A percentile compares a stretch with the other conserved stretches of the same genome.
Conservation (phyloP, 306 rosid species). For the Luffa acutangula region DNA sequence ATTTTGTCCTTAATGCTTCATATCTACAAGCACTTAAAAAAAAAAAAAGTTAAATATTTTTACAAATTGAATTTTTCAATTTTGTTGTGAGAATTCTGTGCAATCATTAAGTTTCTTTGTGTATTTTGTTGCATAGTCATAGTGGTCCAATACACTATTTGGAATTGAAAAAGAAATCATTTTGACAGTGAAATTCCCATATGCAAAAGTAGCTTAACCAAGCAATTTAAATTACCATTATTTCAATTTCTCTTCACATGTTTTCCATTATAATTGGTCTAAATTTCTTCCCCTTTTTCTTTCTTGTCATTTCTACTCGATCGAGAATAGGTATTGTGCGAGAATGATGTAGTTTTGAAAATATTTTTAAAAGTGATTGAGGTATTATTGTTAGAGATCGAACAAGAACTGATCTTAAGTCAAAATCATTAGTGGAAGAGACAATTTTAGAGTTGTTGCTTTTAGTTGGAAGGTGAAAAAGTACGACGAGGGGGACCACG, state of each 20-base stretch:
- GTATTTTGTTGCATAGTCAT: neutral
- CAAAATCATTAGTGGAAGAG: neutral
- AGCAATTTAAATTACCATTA: neutral
- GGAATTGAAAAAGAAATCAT: neutral
- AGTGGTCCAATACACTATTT: constrained; percentile 3
- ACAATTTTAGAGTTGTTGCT: neutral
- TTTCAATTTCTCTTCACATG: neutral
- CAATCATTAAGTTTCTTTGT: neutral
- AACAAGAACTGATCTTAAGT: no score
- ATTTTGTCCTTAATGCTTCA: constrained; percentile 1
- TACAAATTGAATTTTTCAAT: neutral
- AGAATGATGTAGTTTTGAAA: no score
- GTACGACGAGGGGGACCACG: no score
- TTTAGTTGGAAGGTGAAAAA: neutral
- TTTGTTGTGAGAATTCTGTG: neutral
- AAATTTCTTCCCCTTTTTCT: neutral
- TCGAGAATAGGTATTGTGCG: no score
- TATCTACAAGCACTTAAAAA: neutral
- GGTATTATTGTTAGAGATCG: no score
- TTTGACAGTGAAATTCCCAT: neutral
- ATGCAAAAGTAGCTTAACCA: neutral
- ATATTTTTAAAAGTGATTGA: no score
- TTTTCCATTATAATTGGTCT: neutral
- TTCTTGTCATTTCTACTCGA: neutral
- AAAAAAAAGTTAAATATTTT: neutral